phyloP scores from a whole-genome alignment of 1,284 basidiomycete genomes.

The Sanghuangporus weigelae region DNA sequence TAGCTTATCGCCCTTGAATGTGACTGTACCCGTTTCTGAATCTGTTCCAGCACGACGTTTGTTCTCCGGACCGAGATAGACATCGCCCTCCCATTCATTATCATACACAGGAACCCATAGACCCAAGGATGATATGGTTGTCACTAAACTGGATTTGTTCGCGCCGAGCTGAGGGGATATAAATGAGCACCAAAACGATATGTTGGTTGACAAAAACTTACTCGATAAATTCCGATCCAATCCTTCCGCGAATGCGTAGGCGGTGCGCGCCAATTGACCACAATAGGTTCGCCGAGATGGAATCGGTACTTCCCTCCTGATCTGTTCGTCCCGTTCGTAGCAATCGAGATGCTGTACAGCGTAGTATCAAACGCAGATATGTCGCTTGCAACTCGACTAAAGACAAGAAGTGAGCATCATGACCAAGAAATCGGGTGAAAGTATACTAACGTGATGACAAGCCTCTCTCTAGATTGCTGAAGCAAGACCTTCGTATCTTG shows the following conservation, averaged over 20 bases:
- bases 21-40: conserved; percentile 59
- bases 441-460: conserved; percentile 77
- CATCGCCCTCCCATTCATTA: conserved; percentile 91
- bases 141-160: conserved; percentile 78
- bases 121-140: conserved; percentile 82
- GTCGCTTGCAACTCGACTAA: conserved; percentile 77
- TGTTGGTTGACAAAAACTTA: conserved; percentile 27
- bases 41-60: conserved; percentile 34
- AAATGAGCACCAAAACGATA: conserved; percentile 8
- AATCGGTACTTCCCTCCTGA: conserved; percentile 53
- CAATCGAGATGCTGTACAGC: conserved; percentile 70
- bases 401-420: conserved; percentile 4
- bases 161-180: conserved; percentile 63
- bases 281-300: conserved; percentile 89
- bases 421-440: neutral
- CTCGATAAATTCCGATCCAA: conserved; percentile 94
- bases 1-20: conserved; percentile 73
- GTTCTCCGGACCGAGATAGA: conserved; percentile 49
- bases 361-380: conserved; percentile 73
- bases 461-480: conserved; percentile 84
- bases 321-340: conserved; percentile 36
- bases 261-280: conserved; percentile 85
- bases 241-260: conserved; percentile 86
- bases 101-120: conserved; percentile 91
- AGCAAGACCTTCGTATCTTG: conserved; percentile 89